Percentiles rank a stretch among this genome's conserved stretches.
Conservation (phyloP, 192 early-diverging fungal genomes). For the Coemansia sp. region DNA sequence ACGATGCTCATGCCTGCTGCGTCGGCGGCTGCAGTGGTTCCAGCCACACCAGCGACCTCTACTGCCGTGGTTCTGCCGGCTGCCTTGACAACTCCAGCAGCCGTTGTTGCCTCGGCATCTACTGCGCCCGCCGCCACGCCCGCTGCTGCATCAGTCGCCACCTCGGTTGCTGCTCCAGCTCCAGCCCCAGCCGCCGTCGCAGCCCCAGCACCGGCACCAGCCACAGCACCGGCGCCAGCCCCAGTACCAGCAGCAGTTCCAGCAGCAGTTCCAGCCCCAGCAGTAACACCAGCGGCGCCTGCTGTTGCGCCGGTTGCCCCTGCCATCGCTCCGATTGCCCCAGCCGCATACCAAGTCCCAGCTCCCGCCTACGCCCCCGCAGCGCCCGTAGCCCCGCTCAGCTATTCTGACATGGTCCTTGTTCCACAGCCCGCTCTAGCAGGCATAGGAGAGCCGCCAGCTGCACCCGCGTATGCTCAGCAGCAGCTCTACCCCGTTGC, state of each 20-base stretch:
- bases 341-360: neutral
- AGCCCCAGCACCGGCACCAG: neutral
- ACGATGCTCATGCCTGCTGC: neutral
- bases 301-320: neutral
- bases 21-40: constrained; percentile 5
- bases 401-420: constrained; percentile 15
- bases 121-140: constrained; percentile 2
- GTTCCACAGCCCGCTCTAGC: constrained; percentile 21
- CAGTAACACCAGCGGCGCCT: neutral
- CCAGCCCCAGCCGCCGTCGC: neutral
- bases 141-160: constrained; percentile 6
- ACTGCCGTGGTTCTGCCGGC: neutral
- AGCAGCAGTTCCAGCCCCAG: neutral
- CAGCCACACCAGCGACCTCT: constrained; percentile 4
- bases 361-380: neutral
- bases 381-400: constrained; percentile 12
- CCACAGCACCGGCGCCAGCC: neutral
- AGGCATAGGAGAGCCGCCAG: constrained; percentile 2
- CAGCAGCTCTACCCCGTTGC: constrained; percentile 42
- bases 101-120: neutral
- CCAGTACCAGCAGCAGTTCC: constrained; percentile 1
- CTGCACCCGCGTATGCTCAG: constrained; percentile 26
- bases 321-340: neutral
- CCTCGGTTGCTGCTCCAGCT: neutral
- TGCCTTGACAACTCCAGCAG: neutral